A percentile compares a stretch with the other conserved stretches of the same genome.
Conservation (phyloP, 192 early-diverging fungal genomes). For the Linnemannia hyalina region DNA sequence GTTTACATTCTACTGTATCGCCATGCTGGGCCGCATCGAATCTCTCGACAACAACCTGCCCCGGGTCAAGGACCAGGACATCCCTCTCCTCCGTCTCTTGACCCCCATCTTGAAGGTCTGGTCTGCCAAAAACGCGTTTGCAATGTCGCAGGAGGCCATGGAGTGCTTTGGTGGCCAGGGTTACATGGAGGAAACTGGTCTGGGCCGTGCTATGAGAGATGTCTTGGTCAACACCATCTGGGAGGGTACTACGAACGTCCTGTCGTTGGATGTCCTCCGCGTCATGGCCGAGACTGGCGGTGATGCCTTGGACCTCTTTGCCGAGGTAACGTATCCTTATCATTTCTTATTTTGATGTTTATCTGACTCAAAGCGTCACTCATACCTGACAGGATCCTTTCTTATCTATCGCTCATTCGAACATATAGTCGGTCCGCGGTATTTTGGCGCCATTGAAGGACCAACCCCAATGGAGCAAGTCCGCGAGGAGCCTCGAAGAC, state of each 20-base stretch:
- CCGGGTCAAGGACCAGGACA: slow-evolving; percentile 36
- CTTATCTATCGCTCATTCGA: background rate
- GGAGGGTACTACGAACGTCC: slow-evolving; percentile 83
- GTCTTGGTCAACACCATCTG: slow-evolving; percentile 77
- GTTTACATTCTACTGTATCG: slow-evolving; percentile 67
- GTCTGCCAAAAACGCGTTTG: slow-evolving; percentile 61
- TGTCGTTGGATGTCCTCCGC: slow-evolving; percentile 72
- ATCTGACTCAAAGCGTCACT: background rate
- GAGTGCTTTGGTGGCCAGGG: slow-evolving; percentile 81
- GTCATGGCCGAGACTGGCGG: slow-evolving; percentile 68
- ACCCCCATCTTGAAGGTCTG: slow-evolving; percentile 78
- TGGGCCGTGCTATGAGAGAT: slow-evolving; percentile 70
- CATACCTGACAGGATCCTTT: background rate
- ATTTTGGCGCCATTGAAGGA: slow-evolving; percentile 54
- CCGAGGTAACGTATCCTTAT: slow-evolving; percentile 45
- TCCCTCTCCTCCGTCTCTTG: slow-evolving; percentile 69
- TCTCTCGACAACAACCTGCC: slow-evolving; percentile 29
- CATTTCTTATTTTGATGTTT: background rate
- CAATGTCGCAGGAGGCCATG: slow-evolving; percentile 68
- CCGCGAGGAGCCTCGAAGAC: slow-evolving; percentile 22
- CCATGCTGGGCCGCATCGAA: slow-evolving; percentile 70
- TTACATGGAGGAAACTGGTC: slow-evolving; percentile 80
- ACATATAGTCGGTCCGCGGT: slow-evolving; percentile 20
- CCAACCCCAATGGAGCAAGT: slow-evolving; percentile 21
- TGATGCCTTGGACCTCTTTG: slow-evolving; percentile 56